Conservation (phyloP, 371 early-diverging fungal species). For the Apophysomyces trapeziformis region DNA sequence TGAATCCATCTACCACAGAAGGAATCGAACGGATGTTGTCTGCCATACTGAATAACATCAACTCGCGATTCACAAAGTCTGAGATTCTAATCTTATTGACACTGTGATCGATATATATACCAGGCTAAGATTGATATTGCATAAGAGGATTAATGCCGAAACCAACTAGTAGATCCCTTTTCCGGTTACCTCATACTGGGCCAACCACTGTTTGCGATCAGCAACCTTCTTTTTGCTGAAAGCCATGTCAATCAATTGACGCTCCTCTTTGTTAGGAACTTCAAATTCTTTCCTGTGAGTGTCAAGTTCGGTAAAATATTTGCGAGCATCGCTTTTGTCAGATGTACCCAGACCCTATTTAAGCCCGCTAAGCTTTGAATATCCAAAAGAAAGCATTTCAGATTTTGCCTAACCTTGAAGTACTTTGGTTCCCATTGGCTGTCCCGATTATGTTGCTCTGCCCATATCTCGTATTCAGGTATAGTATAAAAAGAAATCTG, state of each 20-base stretch:
- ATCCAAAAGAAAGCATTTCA: background rate
- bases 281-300: slow-evolving; percentile 92
- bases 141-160: too few species aligned
- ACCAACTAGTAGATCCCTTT: too few species aligned
- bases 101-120: slow-evolving; percentile 94
- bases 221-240: slow-evolving; percentile 98
- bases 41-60: slow-evolving; percentile 97
- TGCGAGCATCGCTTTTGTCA: slow-evolving; percentile 90
- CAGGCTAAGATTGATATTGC: slow-evolving; percentile 59
- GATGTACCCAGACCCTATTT: slow-evolving; percentile 96
- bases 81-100: slow-evolving; percentile 79
- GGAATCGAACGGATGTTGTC: slow-evolving; percentile 99
- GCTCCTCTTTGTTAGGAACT: slow-evolving; percentile 69
- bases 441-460: slow-evolving; percentile 62
- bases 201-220: slow-evolving; percentile 98
- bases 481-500: slow-evolving; percentile 92
- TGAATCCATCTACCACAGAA: slow-evolving; percentile 97
- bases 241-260: slow-evolving; percentile 94
- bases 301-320: slow-evolving; percentile 89
- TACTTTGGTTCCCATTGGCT: slow-evolving; percentile 93
- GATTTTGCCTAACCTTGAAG: slow-evolving; percentile 75
- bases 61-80: slow-evolving; percentile 98
- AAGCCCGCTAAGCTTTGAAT: background rate
- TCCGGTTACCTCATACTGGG: slow-evolving; percentile 65
- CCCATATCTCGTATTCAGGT: slow-evolving; percentile 97